Evolutionary conservation across 495 filamentous ascomycete species (phyloP).

Genomic region (Annulohypoxylon moriforme): DNA sequence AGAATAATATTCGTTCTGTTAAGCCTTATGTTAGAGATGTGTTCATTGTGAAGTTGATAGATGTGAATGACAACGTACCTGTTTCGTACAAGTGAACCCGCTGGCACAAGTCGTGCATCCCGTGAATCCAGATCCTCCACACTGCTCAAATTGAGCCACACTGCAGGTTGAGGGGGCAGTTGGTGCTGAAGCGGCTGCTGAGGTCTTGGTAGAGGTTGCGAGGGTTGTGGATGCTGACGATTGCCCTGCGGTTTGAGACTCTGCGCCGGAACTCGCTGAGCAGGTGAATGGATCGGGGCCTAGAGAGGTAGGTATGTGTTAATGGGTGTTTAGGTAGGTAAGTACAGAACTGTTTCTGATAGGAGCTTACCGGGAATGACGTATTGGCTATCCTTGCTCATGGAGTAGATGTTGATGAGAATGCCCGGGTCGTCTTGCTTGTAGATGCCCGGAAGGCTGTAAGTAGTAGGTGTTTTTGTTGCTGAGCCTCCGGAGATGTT

Average conservation of each 20-base stretch:
- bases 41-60: neutral
- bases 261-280: conserved; percentile 30
- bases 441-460: conserved; percentile 57
- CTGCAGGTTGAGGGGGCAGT: conserved; percentile 43
- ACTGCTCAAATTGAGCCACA: conserved; percentile 56
- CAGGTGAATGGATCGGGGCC: conserved; percentile 51
- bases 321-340: neutral
- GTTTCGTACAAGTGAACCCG: conserved; percentile 53
- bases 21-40: conserved; percentile 9
- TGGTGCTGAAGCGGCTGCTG: conserved; percentile 37
- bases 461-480: conserved; percentile 47
- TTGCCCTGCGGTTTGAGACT: conserved; percentile 16
- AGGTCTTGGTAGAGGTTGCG: conserved; percentile 35
- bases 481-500: conserved; percentile 54
- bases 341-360: neutral
- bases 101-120: conserved; percentile 61
- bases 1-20: conserved; percentile 43
- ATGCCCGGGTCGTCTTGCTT: conserved; percentile 58
- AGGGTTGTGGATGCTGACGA: conserved; percentile 36
- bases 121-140: conserved; percentile 61
- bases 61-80: conserved; percentile 20
- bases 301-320: neutral
- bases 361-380: conserved; percentile 47
- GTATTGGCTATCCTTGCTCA: conserved; percentile 48
- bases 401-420: conserved; percentile 59